Evolutionary conservation across 2,329 filamentous ascomycete genomes (phyloP).

Genomic region (Aciculosporium take): DNA sequence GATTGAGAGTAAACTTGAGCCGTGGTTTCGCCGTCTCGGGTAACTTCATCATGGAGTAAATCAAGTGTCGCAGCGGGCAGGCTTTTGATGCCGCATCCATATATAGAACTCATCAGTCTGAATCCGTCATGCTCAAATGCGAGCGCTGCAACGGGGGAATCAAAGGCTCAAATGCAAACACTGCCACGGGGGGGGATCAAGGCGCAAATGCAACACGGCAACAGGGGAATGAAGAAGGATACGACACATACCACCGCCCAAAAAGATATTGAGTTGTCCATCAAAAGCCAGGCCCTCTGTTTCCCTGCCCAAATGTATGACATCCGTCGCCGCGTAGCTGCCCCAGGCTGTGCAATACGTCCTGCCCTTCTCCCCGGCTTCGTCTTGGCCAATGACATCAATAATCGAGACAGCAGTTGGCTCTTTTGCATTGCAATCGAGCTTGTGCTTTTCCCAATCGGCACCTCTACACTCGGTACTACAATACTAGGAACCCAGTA

Average conservation of each 20-base stretch:
- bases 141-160: no score
- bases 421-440: not conserved
- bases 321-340: conserved; percentile 12
- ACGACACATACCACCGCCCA: conserved; percentile 11
- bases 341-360: conserved; percentile 7
- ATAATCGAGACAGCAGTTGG: not conserved
- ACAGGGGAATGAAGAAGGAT: not conserved
- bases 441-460: not conserved
- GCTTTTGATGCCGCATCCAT: no score
- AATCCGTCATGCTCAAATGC: no score
- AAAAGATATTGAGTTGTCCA: conserved; percentile 10
- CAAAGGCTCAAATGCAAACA: no score
- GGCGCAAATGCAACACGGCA: not conserved
- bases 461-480: not conserved
- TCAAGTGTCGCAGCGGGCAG: conserved; percentile 12
- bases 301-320: conserved; percentile 12
- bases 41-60: conserved; percentile 13
- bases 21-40: conserved; percentile 8
- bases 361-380: not conserved
- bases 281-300: conserved; percentile 14
- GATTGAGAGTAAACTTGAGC: conserved; percentile 8
- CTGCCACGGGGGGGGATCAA: not conserved
- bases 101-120: no score
- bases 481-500: not conserved
- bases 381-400: not conserved